Conservation (phyloP, 179 eudicot genomes). For the Silene vulgaris region DNA sequence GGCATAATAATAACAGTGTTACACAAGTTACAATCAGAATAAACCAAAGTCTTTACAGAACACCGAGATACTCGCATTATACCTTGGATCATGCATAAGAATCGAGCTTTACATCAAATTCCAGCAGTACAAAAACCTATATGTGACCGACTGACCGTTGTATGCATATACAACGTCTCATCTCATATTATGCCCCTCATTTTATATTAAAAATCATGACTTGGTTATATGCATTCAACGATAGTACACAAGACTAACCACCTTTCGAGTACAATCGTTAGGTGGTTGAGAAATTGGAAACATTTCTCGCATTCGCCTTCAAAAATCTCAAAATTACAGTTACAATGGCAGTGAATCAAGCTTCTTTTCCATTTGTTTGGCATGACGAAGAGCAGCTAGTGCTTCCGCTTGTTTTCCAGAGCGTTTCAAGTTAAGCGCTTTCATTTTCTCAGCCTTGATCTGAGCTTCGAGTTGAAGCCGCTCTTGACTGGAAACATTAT, state of each 20-base stretch:
- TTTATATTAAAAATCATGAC: neutral
- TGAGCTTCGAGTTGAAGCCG: constrained; percentile 55
- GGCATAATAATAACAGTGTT: no score
- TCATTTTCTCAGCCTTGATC: constrained; percentile 78
- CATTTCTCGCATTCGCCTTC: neutral
- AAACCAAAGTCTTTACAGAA: no score
- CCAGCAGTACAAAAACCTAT: constrained; percentile 11
- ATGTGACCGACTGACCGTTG: neutral
- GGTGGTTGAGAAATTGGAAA: neutral
- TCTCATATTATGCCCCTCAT: neutral
- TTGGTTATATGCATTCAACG: neutral
- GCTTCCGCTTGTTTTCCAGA: constrained; percentile 90
- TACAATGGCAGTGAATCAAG: constrained; percentile 42
- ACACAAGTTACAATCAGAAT: no score
- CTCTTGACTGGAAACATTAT: constrained; percentile 39
- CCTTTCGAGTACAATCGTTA: neutral
- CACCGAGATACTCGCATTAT: no score
- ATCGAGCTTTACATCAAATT: constrained; percentile 22
- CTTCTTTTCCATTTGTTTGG: constrained; percentile 81
- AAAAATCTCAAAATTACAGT: neutral
- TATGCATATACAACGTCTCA: no score
- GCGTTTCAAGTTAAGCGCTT: constrained; percentile 71
- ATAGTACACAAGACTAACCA: neutral
- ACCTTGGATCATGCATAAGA: neutral
- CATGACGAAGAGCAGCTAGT: constrained; percentile 63